Percentiles rank a stretch among this genome's conserved stretches.
These are phyloP conservation scores for Amanita rimosa DNA, from an alignment of 768 basidiomycete species.

Conservation along the genomic window DNA sequence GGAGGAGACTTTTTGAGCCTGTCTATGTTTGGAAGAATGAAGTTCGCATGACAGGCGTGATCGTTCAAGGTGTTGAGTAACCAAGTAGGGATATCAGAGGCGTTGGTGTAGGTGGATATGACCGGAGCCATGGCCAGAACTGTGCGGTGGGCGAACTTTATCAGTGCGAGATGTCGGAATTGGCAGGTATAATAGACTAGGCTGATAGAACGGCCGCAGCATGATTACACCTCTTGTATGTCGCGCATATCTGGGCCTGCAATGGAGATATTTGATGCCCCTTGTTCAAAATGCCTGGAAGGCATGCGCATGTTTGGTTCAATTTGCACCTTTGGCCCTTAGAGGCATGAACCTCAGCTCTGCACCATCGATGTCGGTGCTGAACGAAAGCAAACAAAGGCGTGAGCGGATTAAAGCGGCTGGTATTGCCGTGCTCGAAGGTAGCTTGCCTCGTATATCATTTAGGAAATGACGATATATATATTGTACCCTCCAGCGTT, in stretches of 20 bases:
- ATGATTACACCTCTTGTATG: no score
- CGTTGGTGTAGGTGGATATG: slow-evolving; percentile 14
- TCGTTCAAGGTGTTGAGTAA: slow-evolving; percentile 25
- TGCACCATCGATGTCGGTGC: background rate
- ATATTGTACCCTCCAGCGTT: background rate
- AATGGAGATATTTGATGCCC: no score
- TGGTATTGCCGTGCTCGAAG: background rate
- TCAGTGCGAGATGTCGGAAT: no score
- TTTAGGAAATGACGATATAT: background rate
- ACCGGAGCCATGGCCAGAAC: background rate
- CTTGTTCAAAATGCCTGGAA: no score
- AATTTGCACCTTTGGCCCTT: background rate
- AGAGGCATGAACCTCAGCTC: background rate
- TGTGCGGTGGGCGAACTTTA: no score
- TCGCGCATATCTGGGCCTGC: no score
- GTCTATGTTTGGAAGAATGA: slow-evolving; percentile 25
- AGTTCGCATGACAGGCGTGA: slow-evolving; percentile 28
- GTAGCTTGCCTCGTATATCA: background rate
- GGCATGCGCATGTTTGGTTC: background rate
- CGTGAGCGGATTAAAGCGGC: background rate
- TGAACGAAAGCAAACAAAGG: slow-evolving; percentile 33
- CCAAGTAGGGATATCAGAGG: slow-evolving; percentile 22
- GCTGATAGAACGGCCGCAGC: no score
- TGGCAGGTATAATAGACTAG: no score
- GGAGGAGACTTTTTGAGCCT: slow-evolving; percentile 15